Evolutionary conservation across 2,329 filamentous ascomycete genomes (phyloP).

Genomic region (Pyrenophora tritici-repentis): DNA sequence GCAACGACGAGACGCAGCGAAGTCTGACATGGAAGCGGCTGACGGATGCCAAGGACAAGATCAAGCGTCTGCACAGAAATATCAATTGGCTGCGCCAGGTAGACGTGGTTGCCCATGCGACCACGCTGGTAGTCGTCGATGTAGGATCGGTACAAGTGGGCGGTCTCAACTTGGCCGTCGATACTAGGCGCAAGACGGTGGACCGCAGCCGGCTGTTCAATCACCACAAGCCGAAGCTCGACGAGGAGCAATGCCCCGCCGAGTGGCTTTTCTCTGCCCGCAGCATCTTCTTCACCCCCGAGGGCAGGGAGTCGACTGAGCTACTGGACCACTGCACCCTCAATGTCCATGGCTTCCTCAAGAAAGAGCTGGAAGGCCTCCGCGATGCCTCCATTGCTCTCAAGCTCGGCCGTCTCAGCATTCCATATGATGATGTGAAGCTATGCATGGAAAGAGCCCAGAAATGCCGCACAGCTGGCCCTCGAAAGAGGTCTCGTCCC

Average conservation of each 20-base stretch:
- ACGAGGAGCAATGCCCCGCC: constrained; percentile 72
- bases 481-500: constrained; percentile 26
- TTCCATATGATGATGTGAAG: constrained; percentile 86
- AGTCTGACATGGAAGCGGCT: constrained; percentile 82
- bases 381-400: constrained; percentile 87
- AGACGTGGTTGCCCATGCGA: constrained; percentile 83
- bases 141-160: constrained; percentile 86
- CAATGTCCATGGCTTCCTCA: constrained; percentile 89
- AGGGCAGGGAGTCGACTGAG: constrained; percentile 83
- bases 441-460: constrained; percentile 64
- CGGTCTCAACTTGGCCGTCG: constrained; percentile 81
- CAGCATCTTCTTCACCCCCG: constrained; percentile 85
- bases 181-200: constrained; percentile 89
- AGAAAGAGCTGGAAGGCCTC: constrained; percentile 82
- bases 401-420: constrained; percentile 86
- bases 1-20: constrained; percentile 51
- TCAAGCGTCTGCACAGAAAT: constrained; percentile 84
- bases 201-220: constrained; percentile 89
- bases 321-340: constrained; percentile 84
- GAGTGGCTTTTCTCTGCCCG: constrained; percentile 91
- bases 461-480: constrained; percentile 43
- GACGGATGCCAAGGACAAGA: constrained; percentile 77
- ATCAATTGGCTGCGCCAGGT: constrained; percentile 89
- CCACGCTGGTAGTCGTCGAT: constrained; percentile 74
- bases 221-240: constrained; percentile 54